A percentile compares a stretch with the other conserved stretches of the same genome.
Conservation (phyloP, 2,329 filamentous ascomycete genomes). For the Sporothrix luriei region DNA sequence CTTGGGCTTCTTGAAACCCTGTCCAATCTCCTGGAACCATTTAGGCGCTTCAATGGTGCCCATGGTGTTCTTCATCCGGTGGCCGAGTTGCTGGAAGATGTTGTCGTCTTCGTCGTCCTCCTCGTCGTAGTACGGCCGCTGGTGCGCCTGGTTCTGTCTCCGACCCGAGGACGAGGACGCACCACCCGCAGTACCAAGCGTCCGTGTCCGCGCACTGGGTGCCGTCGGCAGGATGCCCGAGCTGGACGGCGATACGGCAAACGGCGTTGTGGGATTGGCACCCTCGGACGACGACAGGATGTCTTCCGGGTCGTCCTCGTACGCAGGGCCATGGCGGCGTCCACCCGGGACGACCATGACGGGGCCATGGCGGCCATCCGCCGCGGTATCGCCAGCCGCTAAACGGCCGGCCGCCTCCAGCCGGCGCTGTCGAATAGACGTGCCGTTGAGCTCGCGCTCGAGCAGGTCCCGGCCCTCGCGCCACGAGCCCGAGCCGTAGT, state of each 20-base stretch:
- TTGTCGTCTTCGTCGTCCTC: conserved; percentile 67
- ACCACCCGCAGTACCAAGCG: conserved; percentile 37
- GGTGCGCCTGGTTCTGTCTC: background rate
- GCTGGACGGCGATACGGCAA: conserved; percentile 46
- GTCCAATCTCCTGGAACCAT: conserved; percentile 75
- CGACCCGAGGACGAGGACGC: conserved; percentile 10
- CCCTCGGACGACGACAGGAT: conserved; percentile 31
- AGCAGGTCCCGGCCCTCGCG: conserved; percentile 89
- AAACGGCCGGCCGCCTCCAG: conserved; percentile 45
- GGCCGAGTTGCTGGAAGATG: conserved; percentile 80
- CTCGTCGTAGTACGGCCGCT: conserved; percentile 22
- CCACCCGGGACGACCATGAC: conserved; percentile 44
- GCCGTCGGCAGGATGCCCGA: conserved; percentile 33
- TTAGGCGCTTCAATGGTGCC: conserved; percentile 79
- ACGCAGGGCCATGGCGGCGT: conserved; percentile 45
- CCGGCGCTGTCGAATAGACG: conserved; percentile 56
- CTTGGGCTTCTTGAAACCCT: conserved; percentile 72
- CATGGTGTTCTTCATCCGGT: conserved; percentile 88
- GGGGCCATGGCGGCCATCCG: conserved; percentile 38
- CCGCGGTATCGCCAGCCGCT: conserved; percentile 34
- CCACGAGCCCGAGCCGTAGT: conserved; percentile 81
- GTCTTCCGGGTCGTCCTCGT: conserved; percentile 30
- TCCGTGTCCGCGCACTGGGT: conserved; percentile 38
- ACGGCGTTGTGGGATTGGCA: conserved; percentile 48
- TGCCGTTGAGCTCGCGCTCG: conserved; percentile 76